Percentiles rank a stretch among this genome's conserved stretches.
Evolutionary conservation across 1,284 basidiomycete genomes (phyloP).

Genomic region (Moesziomyces sp.): DNA sequence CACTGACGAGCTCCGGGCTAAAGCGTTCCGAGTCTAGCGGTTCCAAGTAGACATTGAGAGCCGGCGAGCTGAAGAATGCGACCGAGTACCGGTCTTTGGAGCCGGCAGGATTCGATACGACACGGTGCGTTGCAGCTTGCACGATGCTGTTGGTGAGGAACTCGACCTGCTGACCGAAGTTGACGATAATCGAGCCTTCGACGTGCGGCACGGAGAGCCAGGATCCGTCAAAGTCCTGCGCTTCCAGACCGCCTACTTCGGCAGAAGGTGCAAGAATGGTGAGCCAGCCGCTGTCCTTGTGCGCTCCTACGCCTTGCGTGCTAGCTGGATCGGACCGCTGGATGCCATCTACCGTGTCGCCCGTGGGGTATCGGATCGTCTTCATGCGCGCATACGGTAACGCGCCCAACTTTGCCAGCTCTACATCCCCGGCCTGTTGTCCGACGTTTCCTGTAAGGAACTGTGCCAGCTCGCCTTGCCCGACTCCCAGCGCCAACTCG

Average conservation of each 20-base stretch:
- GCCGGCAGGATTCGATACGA: constrained; percentile 25
- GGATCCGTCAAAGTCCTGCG: constrained; percentile 47
- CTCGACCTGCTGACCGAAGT: constrained; percentile 64
- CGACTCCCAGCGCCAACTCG: constrained; percentile 45
- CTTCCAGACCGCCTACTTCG: constrained; percentile 50
- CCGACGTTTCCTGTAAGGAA: constrained; percentile 24
- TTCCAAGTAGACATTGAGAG: constrained; percentile 38
- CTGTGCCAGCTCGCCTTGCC: constrained; percentile 28
- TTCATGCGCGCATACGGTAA: constrained; percentile 56
- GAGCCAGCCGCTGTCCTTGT: constrained; percentile 61
- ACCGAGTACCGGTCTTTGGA: constrained; percentile 26
- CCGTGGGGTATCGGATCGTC: constrained; percentile 56
- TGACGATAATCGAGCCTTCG: constrained; percentile 48
- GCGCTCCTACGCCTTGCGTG: constrained; percentile 59
- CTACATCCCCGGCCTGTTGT: constrained; percentile 2
- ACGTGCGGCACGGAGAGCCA: constrained; percentile 56
- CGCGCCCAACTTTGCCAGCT: constrained; percentile 12
- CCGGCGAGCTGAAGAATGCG: constrained; percentile 57
- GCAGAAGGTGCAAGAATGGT: constrained; percentile 53
- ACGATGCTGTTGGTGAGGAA: constrained; percentile 50
- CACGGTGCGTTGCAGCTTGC: constrained; percentile 58
- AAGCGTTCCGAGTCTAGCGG: constrained; percentile 30
- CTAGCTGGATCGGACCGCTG: constrained; percentile 18
- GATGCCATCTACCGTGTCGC: constrained; percentile 44
- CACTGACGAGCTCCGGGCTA: constrained; percentile 25